A percentile compares a stretch with the other conserved stretches of the same genome.
phyloP scores from a whole-genome alignment of 176 grass and related monocot species.

The Guadua angustifolia region DNA sequence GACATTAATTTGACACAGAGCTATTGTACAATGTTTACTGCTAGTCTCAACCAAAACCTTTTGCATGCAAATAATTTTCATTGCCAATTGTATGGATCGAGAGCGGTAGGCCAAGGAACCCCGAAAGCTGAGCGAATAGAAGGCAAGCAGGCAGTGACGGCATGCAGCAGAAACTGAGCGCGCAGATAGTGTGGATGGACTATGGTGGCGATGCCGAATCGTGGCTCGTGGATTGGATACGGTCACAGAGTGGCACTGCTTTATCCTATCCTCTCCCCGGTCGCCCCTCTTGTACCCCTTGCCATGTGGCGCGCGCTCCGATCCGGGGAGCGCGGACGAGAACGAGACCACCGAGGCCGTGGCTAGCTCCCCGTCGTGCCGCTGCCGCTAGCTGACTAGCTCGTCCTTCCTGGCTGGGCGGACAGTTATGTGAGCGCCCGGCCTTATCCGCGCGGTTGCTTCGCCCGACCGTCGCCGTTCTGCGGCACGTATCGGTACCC shows the following conservation, averaged over 20 bases:
- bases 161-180: not conserved
- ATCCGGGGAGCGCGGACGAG: not conserved
- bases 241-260: slow-evolving; percentile 13
- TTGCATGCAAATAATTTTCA: not conserved
- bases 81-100: not conserved
- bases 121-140: slow-evolving; percentile 17
- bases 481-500: not conserved
- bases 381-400: not conserved
- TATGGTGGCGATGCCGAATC: not conserved
- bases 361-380: not conserved
- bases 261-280: not conserved
- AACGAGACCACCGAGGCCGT: not conserved
- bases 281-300: not conserved
- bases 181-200: not conserved
- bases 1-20: not conserved
- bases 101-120: not conserved
- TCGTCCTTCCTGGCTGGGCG: not conserved
- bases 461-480: slow-evolving; percentile 9
- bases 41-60: not conserved
- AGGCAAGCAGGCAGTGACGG: not conserved
- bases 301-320: slow-evolving; percentile 26
- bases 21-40: not conserved
- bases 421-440: too few relatives aligned
- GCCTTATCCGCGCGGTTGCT: not conserved
- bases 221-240: too few relatives aligned